Evolutionary conservation across 768 basidiomycete genomes (phyloP), one percentile per base, ranked within the genome.

Genomic region (Lenzites betulinus): DNA sequence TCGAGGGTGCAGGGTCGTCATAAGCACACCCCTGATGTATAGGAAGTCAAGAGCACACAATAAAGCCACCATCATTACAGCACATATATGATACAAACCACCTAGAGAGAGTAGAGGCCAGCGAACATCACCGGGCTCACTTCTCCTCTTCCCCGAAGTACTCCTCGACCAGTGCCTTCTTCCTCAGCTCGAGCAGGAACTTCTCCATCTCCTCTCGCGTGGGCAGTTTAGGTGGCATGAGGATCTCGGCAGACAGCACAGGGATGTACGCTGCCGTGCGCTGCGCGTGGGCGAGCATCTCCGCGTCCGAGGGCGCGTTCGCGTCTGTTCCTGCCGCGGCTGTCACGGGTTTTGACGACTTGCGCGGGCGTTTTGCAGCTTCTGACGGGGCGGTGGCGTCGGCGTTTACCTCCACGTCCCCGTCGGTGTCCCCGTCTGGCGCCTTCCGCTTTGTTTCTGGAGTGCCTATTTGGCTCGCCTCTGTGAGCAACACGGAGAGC

Each of bases 111-210:
- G 25, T 23, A 26, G 20, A 47, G 25, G 8, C 16, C 12, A 26
- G 7, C 23, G 26, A 9, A 18, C 13, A 47, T 12, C 22, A 26
- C 23, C 22, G 12, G 28, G 12, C n/a, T 39, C 36, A 51, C 22
- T 51, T 36, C 20, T 51, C 39, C 57, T 64, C 61, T 50, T 70
- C 64, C 33, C 83, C 86, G 65, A 84, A 80, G 64, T 88, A 88
- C 71, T 97, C 93, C 67, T 92, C 88, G 56, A 93, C 84, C 44
- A 96, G 73, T 22, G 88, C 88, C 75, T 87, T 83, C 76, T 96
- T 95, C 70, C 89, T 81, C 63, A 94, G 76, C 26, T 81, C 82
- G 58, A 97, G 79, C 54, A 97, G 71, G 11, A 90, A 83, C 22
- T 74, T 71, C 70, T 92, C 92, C 89, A 93, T 89, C 73, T 95